A percentile compares a stretch with the other conserved stretches of the same genome.
These are phyloP conservation scores for Orobanche coerulescens DNA, from an alignment of 257 asterid species.

Conservation along the genomic window DNA sequence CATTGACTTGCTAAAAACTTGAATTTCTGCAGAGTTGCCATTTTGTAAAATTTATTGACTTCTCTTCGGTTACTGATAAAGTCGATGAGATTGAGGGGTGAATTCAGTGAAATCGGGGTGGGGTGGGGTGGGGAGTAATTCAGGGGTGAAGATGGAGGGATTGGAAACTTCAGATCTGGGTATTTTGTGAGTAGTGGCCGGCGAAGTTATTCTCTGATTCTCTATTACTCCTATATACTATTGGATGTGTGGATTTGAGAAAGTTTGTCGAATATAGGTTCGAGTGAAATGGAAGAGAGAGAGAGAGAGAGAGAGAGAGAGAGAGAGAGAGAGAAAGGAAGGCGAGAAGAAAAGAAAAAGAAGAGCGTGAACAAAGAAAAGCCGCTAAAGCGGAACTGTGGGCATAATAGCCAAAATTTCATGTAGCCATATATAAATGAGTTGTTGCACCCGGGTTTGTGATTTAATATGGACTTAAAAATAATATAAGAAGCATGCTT, in stretches of 20 bases:
- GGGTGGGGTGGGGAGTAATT: not conserved
- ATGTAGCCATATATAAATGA: too few relatives aligned
- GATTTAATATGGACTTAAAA: too few relatives aligned
- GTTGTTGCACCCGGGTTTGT: too few relatives aligned
- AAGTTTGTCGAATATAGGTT: not conserved
- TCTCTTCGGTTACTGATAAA: not conserved
- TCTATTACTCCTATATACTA: not conserved
- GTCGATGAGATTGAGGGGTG: not conserved
- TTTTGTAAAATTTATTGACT: not conserved
- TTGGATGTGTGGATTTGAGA: not conserved
- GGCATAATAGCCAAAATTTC: too few relatives aligned
- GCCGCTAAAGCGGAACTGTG: too few relatives aligned
- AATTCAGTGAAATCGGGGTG: not conserved
- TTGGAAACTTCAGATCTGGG: conserved; percentile 38
- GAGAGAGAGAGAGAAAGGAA: not conserved
- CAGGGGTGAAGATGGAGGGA: conserved; percentile 4
- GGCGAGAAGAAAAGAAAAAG: not conserved
- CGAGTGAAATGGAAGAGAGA: too few relatives aligned
- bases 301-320: not conserved
- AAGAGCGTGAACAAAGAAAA: too few relatives aligned
- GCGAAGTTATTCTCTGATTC: conserved; percentile 14
- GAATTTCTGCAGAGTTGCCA: conserved; percentile 77
- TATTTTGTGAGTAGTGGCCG: conserved; percentile 26
- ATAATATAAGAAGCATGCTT: too few relatives aligned
- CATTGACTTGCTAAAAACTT: conserved; percentile 78